Conservation (phyloP, 805 yeast species). For the Maudiozyma saulgeensis region DNA sequence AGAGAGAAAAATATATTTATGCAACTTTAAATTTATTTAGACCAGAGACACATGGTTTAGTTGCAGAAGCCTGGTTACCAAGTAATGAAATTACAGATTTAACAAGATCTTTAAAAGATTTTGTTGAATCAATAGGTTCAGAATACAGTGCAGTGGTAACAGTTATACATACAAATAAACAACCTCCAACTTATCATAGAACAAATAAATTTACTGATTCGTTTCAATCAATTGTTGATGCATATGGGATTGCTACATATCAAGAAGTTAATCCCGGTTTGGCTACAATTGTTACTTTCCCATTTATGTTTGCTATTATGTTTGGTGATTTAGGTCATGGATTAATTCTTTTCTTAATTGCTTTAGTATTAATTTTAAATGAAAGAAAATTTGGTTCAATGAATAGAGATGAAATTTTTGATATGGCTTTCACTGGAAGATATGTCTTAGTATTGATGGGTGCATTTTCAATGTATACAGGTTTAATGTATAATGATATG, state of each 20-base stretch:
- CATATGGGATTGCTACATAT: slow-evolving; percentile 88
- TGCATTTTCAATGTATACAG: slow-evolving; percentile 88
- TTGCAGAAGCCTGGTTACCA: slow-evolving; percentile 98
- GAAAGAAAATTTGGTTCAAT: slow-evolving; percentile 60
- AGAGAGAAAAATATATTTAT: slow-evolving; percentile 78
- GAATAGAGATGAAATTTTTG: slow-evolving; percentile 86
- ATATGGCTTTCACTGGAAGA: slow-evolving; percentile 92
- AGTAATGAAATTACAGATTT: slow-evolving; percentile 60
- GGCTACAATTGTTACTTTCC: slow-evolving; percentile 91
- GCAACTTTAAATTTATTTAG: slow-evolving; percentile 66
- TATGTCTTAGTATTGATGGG: slow-evolving; percentile 92
- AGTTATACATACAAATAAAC: slow-evolving; percentile 61
- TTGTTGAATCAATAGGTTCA: slow-evolving; percentile 25
- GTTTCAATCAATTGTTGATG: slow-evolving; percentile 88
- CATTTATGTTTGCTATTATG: slow-evolving; percentile 98
- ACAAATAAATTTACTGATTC: slow-evolving; percentile 93
- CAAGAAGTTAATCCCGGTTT: slow-evolving; percentile 94
- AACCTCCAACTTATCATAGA: slow-evolving; percentile 91
- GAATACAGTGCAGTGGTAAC: slow-evolving; percentile 47
- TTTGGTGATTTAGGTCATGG: slow-evolving; percentile 99
- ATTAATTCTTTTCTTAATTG: slow-evolving; percentile 66
- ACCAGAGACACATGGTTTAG: slow-evolving; percentile 74
- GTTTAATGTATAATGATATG: slow-evolving; percentile 84
- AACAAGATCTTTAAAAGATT: slow-evolving; percentile 52
- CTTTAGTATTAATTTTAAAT: slow-evolving; percentile 57